Base-by-base conservation (phyloP, 768 basidiomycete species). In the Nevesoporus exiguus region DNA sequence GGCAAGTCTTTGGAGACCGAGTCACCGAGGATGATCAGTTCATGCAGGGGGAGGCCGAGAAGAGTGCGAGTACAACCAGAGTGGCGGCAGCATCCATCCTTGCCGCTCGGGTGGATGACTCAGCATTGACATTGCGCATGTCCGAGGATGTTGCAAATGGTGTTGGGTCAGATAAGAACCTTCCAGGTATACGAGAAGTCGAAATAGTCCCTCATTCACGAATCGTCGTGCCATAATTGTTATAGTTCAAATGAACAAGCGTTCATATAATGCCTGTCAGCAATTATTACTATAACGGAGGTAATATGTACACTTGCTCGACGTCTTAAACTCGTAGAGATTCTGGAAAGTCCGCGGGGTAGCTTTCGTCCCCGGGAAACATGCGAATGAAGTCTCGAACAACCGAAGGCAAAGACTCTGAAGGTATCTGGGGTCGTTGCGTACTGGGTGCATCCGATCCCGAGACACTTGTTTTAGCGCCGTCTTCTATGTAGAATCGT, bases 1-100 rank as follows among this genome's bases (percentile, higher is more conserved):
- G 77, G 1, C 68, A 74, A 47, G 77, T 78, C 17, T 80, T 80
- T 61, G 77, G 76, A 7, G 80, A 80, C 50, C 61, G 51, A 27
- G 55, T 61, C 19, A 46, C 44, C 30, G 67, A 67, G 9, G 61
- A 63, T 4, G 69, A 71, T 10, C 60, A 22, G 30, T 43, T 59
- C 37, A 54, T 54, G 29, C 66, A 57, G 19, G 50, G 47, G 19
- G 52, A 24, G 27, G 61, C 55, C 10, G 60, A 63, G 36, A 51
- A 58, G 25, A 61, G 54, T 21, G 58, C 56, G 15, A 45, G 37
- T 22, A 51, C 27, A 6, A 36, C 56, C 19, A 69, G 46, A 29
- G 33, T 41, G 21, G 50, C 40, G 22, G 52, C 56, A n/a, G 56
- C 47, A 19, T 44, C 61, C 25, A 62, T 49, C 8, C 55, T 70